Percentiles rank a stretch among this genome's conserved stretches.
Evolutionary conservation across 495 filamentous ascomycete species (phyloP).

Genomic region (Melanomma pulvis-pyrius): DNA sequence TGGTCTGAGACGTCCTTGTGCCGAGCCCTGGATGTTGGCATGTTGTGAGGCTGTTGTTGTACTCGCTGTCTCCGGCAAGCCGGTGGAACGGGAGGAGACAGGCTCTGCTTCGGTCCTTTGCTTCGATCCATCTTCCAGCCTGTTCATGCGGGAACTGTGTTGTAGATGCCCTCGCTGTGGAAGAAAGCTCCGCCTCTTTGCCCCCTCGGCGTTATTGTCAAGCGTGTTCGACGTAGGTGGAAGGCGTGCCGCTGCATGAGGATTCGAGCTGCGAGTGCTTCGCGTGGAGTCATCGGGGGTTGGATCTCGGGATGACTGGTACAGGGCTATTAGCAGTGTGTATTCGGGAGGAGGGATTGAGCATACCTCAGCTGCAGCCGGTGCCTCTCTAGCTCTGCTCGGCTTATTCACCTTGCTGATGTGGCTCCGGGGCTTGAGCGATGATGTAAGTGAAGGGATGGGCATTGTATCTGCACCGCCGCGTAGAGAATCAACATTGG

Average conservation of each 20-base stretch:
- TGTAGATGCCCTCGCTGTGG: constrained; percentile 30
- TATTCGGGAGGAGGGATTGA: neutral
- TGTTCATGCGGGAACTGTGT: neutral
- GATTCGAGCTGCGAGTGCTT: neutral
- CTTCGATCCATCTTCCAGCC: neutral
- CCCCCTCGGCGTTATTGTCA: neutral
- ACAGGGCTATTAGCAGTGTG: neutral
- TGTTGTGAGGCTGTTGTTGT: neutral
- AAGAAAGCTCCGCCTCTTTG: constrained; percentile 33
- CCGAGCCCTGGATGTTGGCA: neutral
- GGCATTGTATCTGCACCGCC: constrained; percentile 15
- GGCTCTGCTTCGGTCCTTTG: neutral
- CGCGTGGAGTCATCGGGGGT: neutral
- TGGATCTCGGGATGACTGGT: constrained; percentile 17
- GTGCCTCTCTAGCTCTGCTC: constrained; percentile 9
- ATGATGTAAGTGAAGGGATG: constrained; percentile 26
- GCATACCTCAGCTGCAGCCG: constrained; percentile 6
- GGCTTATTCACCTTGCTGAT: neutral
- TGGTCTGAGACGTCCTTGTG: constrained; percentile 19
- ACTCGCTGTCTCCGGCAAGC: neutral
- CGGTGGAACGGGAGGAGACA: neutral
- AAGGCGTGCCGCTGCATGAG: constrained; percentile 6
- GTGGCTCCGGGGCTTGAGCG: constrained; percentile 16
- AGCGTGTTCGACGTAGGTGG: neutral
- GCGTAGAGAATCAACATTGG: too few relatives aligned